Conservation (phyloP, 768 basidiomycete genomes). For the Agrocybe chaxingu region DNA sequence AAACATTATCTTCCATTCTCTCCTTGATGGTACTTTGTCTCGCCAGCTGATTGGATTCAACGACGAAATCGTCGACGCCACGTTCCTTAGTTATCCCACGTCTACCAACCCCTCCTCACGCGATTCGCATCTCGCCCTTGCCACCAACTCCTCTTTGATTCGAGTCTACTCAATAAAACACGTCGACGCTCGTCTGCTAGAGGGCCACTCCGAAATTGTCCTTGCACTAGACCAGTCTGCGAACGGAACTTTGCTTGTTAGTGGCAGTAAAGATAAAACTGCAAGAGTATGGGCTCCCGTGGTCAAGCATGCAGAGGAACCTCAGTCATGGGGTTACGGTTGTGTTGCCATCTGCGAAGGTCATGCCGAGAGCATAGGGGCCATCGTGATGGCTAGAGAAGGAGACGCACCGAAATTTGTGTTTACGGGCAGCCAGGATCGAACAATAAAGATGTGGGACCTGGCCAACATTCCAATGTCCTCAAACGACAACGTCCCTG, state of each 20-base stretch:
- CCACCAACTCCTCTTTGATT: constrained; percentile 96
- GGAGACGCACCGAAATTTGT: constrained; percentile 55
- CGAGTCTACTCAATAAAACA: constrained; percentile 78
- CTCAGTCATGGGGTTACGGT: constrained; percentile 48
- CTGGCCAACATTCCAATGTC: constrained; percentile 46
- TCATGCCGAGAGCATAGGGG: constrained; percentile 91
- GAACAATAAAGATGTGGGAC: constrained; percentile 99
- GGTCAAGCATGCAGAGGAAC: constrained; percentile 4
- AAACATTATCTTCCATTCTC: constrained; percentile 90
- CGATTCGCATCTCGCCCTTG: constrained; percentile 84
- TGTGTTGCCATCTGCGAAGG: constrained; percentile 91
- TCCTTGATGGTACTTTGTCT: constrained; percentile 56
- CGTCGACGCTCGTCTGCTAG: constrained; percentile 81
- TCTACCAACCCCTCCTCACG: constrained; percentile 17
- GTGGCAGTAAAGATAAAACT: constrained; percentile 90
- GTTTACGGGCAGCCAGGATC: constrained; percentile 95
- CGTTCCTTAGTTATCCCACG: constrained; percentile 57
- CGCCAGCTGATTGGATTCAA: constrained; percentile 95
- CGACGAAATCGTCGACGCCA: constrained; percentile 93
- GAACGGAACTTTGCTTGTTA: constrained; percentile 73
- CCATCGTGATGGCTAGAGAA: constrained; percentile 77
- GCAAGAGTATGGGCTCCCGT: constrained; percentile 77
- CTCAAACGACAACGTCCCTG: constrained; percentile 17
- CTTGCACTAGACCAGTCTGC: constrained; percentile 73
- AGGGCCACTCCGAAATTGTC: constrained; percentile 91